Base-by-base conservation (phyloP, 345 rosid species). In the Pseudoturritis turrita region DNA sequence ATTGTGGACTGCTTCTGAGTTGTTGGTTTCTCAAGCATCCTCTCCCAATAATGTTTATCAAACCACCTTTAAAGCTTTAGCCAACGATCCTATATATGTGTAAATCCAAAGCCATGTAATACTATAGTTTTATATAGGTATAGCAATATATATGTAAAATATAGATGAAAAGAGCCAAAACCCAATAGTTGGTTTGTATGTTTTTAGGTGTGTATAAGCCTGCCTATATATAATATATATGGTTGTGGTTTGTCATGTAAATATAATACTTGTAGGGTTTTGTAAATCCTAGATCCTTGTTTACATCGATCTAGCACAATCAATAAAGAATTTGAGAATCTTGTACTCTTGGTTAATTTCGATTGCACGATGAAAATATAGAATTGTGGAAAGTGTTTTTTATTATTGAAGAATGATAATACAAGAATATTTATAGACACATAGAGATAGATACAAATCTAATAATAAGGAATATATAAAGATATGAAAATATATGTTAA, bases 1-100 rank as follows among this genome's bases (percentile, higher is more conserved):
- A 25, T 56, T 94, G 2, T 91, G 98, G 98, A 71, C 88, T 66
- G 85, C 88, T 53, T 94, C 98, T 17, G 89, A 94, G 75, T 64
- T 80, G 62, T 73, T 89, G 86, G 86, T 87, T 46, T 84, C 94
- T 69, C 65, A 57, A 58, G 76, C 83, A 73, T 72, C 86, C 41
- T 81, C 82, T 19, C 46, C 36, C 64, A 15, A 29, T 29, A 4
- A 37, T 10, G 26, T 62, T 54, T 54, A 37, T 35, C 35, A 65
- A 29, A 29, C 40, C 64, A 22, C 40, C 68, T 54, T 37, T 3
- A 37, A 37, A 25, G 17, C 50, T 26, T 66, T 66, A 10, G 7
- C 10, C 41, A 43, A 56, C 11, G 46, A 40, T 12, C 62, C 58
- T 26, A 2, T 49, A n/a, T n/a, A n/a, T n/a, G 17, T 46, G 5